Base-by-base conservation (phyloP, 345 rosid species). In the Rhodamnia argentea region DNA sequence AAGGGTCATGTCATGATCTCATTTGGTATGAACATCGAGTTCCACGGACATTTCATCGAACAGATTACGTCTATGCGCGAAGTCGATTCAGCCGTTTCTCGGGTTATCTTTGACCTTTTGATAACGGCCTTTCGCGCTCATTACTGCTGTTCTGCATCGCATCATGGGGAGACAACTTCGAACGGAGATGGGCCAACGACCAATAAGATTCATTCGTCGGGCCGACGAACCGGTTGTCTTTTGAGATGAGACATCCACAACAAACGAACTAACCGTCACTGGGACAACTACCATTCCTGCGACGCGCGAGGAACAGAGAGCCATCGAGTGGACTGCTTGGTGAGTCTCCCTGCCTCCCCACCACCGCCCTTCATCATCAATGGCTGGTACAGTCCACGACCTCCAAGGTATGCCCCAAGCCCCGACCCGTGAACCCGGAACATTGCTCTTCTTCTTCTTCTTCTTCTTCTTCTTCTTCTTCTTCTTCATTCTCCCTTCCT, bases 261-360 rank as follows among this genome's bases (percentile, higher is more conserved):
- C 55, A 47, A 88, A 84, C 86, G 10, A 85, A 85, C 91, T 24
- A 32, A 8, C 78, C 78, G 58, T 58, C 90, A 52, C 74, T 7
- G 9, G 2, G 32, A n/a, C 87, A 86, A 59, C 87, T 86, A 86
- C 85, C 87, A 86, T 51, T 86, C 83, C 47, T 54, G 42, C 54
- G 78, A 32, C 24, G 44, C 16, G 44, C 44, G 1, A 16, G 20
- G 32, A 52, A 47, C 56, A 15, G 1, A 29, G 86, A 56, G 82
- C 86, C 88, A 85, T 26, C 27, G 44, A 16, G 53, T 11, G 42
- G 88, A 87, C 89, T 88, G 84, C 85, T 87, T 83, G 88, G 87
- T 88, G 60, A 78, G 78, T 2, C 78, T 64, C 44, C 60, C 27
- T 10, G 1, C 76, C 44, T 12, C 44, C 16, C 44, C 78, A 20